Evolutionary conservation across 164 flowering plant species (phyloP).

Genomic region (Chimonanthus praecox): DNA sequence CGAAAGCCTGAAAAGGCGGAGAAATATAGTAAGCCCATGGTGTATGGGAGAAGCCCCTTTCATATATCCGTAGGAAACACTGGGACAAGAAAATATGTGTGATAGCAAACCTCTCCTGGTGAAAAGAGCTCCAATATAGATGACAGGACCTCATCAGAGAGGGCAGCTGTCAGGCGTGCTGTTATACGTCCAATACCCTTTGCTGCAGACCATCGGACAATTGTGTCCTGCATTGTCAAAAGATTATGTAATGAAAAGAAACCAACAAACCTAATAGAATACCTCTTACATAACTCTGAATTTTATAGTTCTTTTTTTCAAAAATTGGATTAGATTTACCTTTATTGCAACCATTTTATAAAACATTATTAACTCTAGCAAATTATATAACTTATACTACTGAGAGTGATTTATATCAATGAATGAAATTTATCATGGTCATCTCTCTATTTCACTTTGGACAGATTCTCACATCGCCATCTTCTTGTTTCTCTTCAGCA

Average conservation of each 20-base stretch:
- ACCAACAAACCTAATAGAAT: neutral
- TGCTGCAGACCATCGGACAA: conserved; percentile 99
- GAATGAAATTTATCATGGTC: neutral
- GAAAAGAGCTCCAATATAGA: conserved; percentile 89
- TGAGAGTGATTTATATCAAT: neutral
- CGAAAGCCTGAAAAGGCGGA: neutral
- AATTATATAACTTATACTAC: neutral
- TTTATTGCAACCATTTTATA: too few species aligned
- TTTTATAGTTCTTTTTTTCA: too few species aligned
- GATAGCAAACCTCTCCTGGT: conserved; percentile 59
- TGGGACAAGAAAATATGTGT: neutral
- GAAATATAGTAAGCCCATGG: neutral
- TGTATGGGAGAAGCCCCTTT: neutral
- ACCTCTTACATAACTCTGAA: neutral
- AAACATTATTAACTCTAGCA: too few species aligned
- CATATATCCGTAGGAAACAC: neutral
- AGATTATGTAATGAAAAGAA: neutral
- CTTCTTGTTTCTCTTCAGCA: too few species aligned
- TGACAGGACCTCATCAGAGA: conserved; percentile 76
- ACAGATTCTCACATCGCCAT: neutral
- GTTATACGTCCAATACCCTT: conserved; percentile 95
- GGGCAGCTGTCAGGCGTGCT: conserved; percentile 67
- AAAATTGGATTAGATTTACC: too few species aligned
- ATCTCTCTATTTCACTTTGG: neutral
- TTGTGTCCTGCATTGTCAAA: conserved; percentile 65